Conservation (phyloP, 306 rosid genomes). For the Quercus berberidifolia region DNA sequence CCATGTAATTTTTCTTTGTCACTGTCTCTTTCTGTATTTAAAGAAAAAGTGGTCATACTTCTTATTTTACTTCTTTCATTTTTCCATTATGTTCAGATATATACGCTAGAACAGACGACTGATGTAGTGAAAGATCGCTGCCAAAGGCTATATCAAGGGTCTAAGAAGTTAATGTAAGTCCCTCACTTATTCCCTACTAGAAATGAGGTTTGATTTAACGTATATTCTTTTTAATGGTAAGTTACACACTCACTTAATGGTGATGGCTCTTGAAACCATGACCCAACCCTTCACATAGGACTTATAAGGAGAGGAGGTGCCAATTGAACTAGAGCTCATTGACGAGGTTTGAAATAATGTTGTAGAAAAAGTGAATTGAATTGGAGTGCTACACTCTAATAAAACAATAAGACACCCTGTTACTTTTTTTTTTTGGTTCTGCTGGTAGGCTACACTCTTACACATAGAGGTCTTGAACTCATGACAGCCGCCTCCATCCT, state of each 20-base stretch:
- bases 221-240: no score
- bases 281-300: no score
- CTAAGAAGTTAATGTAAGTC: constrained; percentile 80
- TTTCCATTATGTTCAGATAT: constrained; percentile 47
- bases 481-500: background rate
- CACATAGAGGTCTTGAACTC: background rate
- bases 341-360: background rate
- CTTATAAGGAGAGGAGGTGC: no score
- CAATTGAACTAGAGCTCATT: no score
- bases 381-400: background rate
- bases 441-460: background rate
- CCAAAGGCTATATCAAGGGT: constrained; percentile 63
- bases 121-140: constrained; percentile 83
- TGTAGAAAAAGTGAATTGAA: background rate
- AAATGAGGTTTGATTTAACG: background rate
- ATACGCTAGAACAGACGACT: constrained; percentile 58
- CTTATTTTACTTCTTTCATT: constrained; percentile 1
- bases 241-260: no score
- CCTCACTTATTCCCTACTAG: constrained; percentile 4
- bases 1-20: no score
- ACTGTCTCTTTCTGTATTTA: no score
- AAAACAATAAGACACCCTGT: background rate
- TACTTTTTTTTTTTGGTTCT: background rate
- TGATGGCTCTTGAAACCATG: no score
- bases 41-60: background rate